These are phyloP conservation scores for Coccomyxa sp. DNA, from an alignment of 139 green algal species.

Conservation along the genomic window DNA sequence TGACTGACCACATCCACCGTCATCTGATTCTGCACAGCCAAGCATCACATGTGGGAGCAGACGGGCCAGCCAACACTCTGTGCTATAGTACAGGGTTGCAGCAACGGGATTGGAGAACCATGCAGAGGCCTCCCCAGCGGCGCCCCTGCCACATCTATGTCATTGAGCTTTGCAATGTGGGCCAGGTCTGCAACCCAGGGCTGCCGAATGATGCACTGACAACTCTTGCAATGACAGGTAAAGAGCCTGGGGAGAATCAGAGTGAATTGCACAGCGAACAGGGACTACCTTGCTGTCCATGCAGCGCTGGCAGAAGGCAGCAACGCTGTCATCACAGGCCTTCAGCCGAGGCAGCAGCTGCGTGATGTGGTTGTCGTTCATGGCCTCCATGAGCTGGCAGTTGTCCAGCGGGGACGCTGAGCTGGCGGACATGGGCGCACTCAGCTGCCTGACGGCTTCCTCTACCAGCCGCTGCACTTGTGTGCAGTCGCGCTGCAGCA, in stretches of 20 bases:
- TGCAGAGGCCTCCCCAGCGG: background rate
- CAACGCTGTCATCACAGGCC: conserved; percentile 27
- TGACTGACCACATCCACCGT: conserved; percentile 65
- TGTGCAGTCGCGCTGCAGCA: conserved; percentile 54
- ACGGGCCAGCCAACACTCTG: no score
- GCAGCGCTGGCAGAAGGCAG: conserved; percentile 34
- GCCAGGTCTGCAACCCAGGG: background rate
- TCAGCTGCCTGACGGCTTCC: conserved; percentile 50
- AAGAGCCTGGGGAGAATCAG: background rate
- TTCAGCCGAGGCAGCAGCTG: conserved; percentile 58
- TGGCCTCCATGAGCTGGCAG: conserved; percentile 71
- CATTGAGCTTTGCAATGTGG: no score
- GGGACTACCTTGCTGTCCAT: conserved; percentile 45
- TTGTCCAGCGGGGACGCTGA: conserved; percentile 49
- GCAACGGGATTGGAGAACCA: background rate
- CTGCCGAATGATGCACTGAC: background rate
- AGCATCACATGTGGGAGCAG: background rate
- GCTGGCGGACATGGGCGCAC: conserved; percentile 8
- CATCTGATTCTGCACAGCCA: conserved; percentile 57
- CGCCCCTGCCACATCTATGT: no score
- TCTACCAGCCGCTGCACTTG: conserved; percentile 64
- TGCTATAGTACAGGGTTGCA: background rate
- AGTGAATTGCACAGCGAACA: background rate
- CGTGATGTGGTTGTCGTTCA: conserved; percentile 62
- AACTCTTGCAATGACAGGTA: background rate